Percentiles rank a stretch among this genome's conserved stretches.
Conservation (phyloP, 495 filamentous ascomycete species). For the Pyronema domesticum region DNA sequence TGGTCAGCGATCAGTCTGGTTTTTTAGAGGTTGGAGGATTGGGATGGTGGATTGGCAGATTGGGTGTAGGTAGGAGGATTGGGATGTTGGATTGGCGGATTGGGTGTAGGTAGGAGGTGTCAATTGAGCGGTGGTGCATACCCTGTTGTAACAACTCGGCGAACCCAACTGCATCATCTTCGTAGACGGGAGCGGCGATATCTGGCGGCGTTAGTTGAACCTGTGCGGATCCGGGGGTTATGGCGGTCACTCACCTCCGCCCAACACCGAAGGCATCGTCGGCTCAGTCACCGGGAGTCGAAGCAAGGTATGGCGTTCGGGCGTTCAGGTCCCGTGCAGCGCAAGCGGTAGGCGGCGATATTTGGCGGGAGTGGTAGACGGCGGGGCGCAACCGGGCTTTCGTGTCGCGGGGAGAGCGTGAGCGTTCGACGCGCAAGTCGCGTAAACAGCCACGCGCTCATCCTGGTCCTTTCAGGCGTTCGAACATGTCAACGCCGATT, state of each 20-base stretch:
- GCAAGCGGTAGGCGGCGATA: no score
- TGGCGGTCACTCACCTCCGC: neutral
- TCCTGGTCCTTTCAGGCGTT: no score
- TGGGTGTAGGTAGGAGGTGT: neutral
- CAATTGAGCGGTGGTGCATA: neutral
- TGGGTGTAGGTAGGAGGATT: neutral
- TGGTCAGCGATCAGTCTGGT: neutral
- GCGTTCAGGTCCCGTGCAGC: no score
- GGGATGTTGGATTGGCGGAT: neutral
- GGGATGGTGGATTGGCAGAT: neutral
- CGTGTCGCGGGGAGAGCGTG: no score
- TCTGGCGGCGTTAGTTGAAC: neutral
- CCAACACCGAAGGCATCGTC: neutral
- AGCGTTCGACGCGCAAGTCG: no score
- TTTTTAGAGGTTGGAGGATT: neutral
- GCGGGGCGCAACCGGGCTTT: no score
- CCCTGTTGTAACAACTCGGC: constrained; percentile 12
- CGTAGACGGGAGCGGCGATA: neutral
- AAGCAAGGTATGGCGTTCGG: no score
- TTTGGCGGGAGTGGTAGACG: no score
- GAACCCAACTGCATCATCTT: constrained; percentile 13
- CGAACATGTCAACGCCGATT: no score
- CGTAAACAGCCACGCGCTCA: no score
- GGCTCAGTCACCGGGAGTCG: no score
- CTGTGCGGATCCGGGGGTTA: neutral